These are phyloP conservation scores for Quillaja saponaria DNA, from an alignment of 306 rosid species.

Conservation along the genomic window DNA sequence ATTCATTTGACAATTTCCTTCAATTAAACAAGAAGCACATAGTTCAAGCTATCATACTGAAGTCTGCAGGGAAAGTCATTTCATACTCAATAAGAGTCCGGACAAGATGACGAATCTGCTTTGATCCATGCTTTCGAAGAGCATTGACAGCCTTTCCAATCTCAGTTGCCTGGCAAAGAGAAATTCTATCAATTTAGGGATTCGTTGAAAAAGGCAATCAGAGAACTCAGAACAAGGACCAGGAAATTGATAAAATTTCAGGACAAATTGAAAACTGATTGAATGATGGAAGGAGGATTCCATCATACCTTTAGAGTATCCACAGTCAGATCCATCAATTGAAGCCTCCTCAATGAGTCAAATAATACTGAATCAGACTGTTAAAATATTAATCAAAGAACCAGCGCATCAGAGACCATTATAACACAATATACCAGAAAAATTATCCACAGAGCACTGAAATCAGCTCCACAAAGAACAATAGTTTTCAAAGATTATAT, in stretches of 20 bases:
- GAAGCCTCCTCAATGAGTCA: constrained; percentile 85
- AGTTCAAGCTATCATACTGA: constrained; percentile 18
- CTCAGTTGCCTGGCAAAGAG: constrained; percentile 74
- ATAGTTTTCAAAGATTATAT: neutral
- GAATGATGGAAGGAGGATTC: constrained; percentile 26
- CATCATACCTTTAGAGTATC: constrained; percentile 70
- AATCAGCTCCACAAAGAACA: constrained; percentile 15
- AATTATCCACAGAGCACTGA: constrained; percentile 19
- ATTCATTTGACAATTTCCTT: neutral
- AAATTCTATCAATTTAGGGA: constrained; percentile 19
- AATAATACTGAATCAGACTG: constrained; percentile 76
- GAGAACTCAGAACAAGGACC: constrained; percentile 16
- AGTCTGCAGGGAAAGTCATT: constrained; percentile 6
- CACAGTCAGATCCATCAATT: constrained; percentile 67
- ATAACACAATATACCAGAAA: constrained; percentile 8
- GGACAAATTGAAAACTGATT: constrained; percentile 5
- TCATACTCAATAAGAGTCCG: constrained; percentile 67
- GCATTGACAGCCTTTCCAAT: constrained; percentile 84
- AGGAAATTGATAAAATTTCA: constrained; percentile 9
- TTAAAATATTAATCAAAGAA: constrained; percentile 34
- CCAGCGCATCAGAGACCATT: constrained; percentile 29
- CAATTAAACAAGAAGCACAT: constrained; percentile 15
- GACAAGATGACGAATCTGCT: constrained; percentile 57
- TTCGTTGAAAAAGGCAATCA: neutral
- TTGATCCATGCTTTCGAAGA: constrained; percentile 67